phyloP scores from a whole-genome alignment of 1,284 basidiomycete species.

The Tilletiopsis washingtonensis region DNA sequence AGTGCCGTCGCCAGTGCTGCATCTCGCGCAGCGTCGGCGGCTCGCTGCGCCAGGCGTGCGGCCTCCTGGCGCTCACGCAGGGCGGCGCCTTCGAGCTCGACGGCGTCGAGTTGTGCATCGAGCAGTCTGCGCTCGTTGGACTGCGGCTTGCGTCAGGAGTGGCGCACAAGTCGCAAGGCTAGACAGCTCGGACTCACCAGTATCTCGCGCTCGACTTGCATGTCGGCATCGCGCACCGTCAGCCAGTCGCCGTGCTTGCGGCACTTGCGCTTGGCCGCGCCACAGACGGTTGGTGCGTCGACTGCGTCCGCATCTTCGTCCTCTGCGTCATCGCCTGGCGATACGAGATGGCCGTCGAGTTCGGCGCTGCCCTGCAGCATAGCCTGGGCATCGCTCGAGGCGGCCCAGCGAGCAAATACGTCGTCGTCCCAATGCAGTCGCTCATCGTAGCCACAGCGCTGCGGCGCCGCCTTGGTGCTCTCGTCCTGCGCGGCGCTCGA shows the following conservation, averaged over 20 bases:
- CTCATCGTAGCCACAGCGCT: conserved; percentile 19
- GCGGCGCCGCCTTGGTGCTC: conserved; percentile 2
- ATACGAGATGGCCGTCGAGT: conserved; percentile 4
- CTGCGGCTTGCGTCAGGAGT: too few species aligned
- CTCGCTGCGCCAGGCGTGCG: too few species aligned
- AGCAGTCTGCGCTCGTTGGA: too few species aligned
- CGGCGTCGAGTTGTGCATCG: too few species aligned
- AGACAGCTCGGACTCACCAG: too few species aligned
- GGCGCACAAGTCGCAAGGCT: too few species aligned
- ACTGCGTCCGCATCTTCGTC: background rate
- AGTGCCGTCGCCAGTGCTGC: too few species aligned
- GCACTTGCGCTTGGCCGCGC: conserved; percentile 15
- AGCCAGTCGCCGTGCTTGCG: conserved; percentile 23
- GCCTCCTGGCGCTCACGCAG: too few species aligned
- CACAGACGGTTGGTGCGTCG: conserved; percentile 7
- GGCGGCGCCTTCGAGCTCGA: too few species aligned
- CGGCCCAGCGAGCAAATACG: conserved; percentile 9
- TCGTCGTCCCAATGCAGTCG: conserved; percentile 22
- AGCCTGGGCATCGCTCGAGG: conserved; percentile 1
- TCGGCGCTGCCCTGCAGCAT: conserved; percentile 4
- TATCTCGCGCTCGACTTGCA: conserved; percentile 16
- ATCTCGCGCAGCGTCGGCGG: too few species aligned
- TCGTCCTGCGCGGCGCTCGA: background rate
- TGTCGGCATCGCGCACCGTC: conserved; percentile 15
- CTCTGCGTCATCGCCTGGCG: background rate